A percentile compares a stretch with the other conserved stretches of the same genome.
These are phyloP conservation scores for Colletotrichum spinosum DNA, from an alignment of 2,329 filamentous ascomycete species.

Conservation along the genomic window DNA sequence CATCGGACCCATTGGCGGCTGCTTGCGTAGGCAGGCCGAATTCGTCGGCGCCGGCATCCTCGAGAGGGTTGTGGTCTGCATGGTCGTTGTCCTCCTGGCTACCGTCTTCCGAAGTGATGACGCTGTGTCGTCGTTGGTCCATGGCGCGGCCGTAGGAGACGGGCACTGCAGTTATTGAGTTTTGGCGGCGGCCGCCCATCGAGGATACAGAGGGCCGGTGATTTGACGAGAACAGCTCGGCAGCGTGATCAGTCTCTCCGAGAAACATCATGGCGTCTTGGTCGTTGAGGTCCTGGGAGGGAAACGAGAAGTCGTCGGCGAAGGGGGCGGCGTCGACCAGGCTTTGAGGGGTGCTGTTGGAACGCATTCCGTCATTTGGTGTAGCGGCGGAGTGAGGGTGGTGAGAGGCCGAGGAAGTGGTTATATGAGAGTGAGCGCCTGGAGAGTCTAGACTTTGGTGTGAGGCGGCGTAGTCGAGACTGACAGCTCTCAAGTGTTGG, in stretches of 20 bases:
- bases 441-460: slow-evolving; percentile 36
- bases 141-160: slow-evolving; percentile 40
- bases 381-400: slow-evolving; percentile 38
- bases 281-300: slow-evolving; percentile 58
- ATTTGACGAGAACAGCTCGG: slow-evolving; percentile 47
- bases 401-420: slow-evolving; percentile 33
- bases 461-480: slow-evolving; percentile 46
- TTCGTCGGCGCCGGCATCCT: slow-evolving; percentile 68
- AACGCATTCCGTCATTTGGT: slow-evolving; percentile 47
- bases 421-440: slow-evolving; percentile 36
- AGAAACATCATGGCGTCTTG: slow-evolving; percentile 53
- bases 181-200: slow-evolving; percentile 50
- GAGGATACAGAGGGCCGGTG: slow-evolving; percentile 49
- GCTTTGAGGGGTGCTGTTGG: slow-evolving; percentile 49
- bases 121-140: slow-evolving; percentile 43
- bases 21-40: slow-evolving; percentile 64
- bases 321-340: slow-evolving; percentile 63
- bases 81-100: slow-evolving; percentile 55
- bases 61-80: slow-evolving; percentile 59
- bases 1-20: slow-evolving; percentile 64
- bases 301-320: slow-evolving; percentile 62
- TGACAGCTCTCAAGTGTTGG: slow-evolving; percentile 49
- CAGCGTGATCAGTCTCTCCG: slow-evolving; percentile 47
- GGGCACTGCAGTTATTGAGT: slow-evolving; percentile 50
- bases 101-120: slow-evolving; percentile 59